Conservation (phyloP, 2,329 filamentous ascomycete genomes). For the Fusarium agapanthi region DNA sequence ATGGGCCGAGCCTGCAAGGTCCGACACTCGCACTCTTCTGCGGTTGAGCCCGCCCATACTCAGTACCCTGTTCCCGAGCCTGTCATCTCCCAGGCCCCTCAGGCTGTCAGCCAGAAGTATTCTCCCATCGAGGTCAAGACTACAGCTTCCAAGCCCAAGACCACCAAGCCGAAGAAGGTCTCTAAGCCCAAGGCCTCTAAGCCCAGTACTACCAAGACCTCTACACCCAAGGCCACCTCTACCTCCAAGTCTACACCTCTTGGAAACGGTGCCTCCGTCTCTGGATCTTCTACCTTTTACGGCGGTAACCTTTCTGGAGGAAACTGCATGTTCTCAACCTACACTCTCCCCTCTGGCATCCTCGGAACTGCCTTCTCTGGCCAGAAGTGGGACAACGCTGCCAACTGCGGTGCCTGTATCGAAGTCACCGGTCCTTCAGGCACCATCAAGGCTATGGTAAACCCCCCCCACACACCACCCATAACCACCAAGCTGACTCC, state of each 20-base stretch:
- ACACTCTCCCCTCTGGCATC: conserved; percentile 66
- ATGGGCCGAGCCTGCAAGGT: conserved; percentile 40
- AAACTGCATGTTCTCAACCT: conserved; percentile 69
- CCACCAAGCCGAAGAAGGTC: not conserved
- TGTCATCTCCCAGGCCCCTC: not conserved
- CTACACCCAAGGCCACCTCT: not conserved
- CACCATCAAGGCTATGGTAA: conserved; percentile 70
- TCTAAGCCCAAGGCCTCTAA: not conserved
- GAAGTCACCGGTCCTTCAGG: conserved; percentile 65
- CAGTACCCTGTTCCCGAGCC: conserved; percentile 2
- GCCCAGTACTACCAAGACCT: not conserved
- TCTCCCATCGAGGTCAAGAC: not conserved
- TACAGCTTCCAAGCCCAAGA: not conserved
- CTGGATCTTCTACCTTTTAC: conserved; percentile 56
- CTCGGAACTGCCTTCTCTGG: conserved; percentile 70
- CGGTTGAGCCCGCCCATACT: conserved; percentile 1
- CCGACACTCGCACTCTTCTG: conserved; percentile 17
- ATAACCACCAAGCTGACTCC: not conserved
- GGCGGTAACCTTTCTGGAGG: conserved; percentile 66
- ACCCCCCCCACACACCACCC: not conserved
- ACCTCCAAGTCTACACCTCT: conserved; percentile 10
- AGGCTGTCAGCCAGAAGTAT: not conserved
- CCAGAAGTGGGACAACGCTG: conserved; percentile 63
- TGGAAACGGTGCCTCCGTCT: conserved; percentile 1
- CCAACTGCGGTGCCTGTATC: conserved; percentile 69